Evolutionary conservation across 768 basidiomycete species (phyloP), one percentile per base, ranked within the genome.

Genomic region (Suillus occidentalis): DNA sequence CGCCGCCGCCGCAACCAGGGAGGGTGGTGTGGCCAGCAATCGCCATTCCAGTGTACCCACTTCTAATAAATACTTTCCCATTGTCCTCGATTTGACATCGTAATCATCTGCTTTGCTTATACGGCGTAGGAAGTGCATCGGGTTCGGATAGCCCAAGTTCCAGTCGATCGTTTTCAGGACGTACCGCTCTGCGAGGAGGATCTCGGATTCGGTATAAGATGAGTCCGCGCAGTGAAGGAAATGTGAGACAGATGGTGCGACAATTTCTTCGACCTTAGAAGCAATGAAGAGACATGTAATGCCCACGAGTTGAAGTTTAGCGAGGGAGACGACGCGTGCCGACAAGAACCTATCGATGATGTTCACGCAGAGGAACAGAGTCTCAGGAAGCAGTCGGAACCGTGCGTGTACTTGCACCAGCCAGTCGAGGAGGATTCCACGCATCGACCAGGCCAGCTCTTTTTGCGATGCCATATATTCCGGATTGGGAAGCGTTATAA

Each of bases 41-140:
- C 85, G 80, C 81, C 89, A 87, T 68, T 98, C 95, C 22, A 97
- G 81, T 60, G 87, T 85, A 14, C 87, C 85, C 58, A 97, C 91
- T 79, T 97, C 96, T 61, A 96, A 80, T 60, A 97, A 83, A 77
- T 94, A 98, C 76, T 98, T 97, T 42, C 89, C 94, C 22, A 97
- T 83, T 4, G 95, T 95, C 63, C 95, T 81, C 18, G 89, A 89
- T 69, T 93, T 87, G 37, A 91, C 84, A 69, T 96, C 91, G 76
- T 94, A 97, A 63, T 89, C 88, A 70, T 98, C 96, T 3, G 95
- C 96, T 79, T 97, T 98, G 80, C 92, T 94, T 63, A 93, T 89
- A 40, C 95, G 84, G 45, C 95, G 82, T 47, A 97, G 83, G 82
- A 90, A 97, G 67, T 92, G 88, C 79, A 98, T 88, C 3, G 95